A percentile compares a stretch with the other conserved stretches of the same genome.
Conservation (phyloP, 1,284 basidiomycete genomes). For the Puccinia triticina region DNA sequence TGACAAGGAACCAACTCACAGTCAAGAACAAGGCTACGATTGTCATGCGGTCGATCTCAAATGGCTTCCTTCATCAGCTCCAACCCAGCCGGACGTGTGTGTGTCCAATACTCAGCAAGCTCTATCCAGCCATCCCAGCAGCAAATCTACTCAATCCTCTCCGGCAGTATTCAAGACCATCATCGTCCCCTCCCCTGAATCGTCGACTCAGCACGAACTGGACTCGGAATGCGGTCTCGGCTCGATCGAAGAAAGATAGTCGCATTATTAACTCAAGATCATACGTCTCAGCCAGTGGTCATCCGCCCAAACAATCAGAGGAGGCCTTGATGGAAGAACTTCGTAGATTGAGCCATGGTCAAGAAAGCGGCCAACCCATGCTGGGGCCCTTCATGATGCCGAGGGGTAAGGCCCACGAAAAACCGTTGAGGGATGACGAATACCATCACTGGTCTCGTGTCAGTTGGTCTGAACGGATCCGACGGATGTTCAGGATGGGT, state of each 20-base stretch:
- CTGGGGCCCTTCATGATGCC: constrained; percentile 37
- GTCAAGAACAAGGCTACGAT: not conserved
- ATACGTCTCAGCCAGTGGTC: not conserved
- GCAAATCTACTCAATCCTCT: not conserved
- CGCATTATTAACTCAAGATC: not conserved
- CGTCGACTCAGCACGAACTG: not conserved
- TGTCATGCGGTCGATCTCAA: not conserved
- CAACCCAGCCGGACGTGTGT: not conserved
- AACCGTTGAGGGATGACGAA: not conserved
- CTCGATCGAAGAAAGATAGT: not conserved
- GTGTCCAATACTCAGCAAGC: not conserved
- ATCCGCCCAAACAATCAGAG: not conserved
- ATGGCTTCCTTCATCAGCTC: not conserved
- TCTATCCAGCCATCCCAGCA: no score
- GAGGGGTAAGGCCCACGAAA: not conserved
- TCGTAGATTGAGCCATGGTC: constrained; percentile 20
- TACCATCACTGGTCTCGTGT: constrained; percentile 27
- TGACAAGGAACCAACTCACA: no score
- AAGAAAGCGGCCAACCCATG: constrained; percentile 10
- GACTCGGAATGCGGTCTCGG: not conserved
- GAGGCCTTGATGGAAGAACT: constrained; percentile 37
- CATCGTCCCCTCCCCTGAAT: not conserved
- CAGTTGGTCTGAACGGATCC: constrained; percentile 11
- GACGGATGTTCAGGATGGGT: not conserved
- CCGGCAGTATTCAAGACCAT: not conserved